Evolutionary conservation across 345 rosid species (phyloP).

Genomic region (Brassica napus): DNA sequence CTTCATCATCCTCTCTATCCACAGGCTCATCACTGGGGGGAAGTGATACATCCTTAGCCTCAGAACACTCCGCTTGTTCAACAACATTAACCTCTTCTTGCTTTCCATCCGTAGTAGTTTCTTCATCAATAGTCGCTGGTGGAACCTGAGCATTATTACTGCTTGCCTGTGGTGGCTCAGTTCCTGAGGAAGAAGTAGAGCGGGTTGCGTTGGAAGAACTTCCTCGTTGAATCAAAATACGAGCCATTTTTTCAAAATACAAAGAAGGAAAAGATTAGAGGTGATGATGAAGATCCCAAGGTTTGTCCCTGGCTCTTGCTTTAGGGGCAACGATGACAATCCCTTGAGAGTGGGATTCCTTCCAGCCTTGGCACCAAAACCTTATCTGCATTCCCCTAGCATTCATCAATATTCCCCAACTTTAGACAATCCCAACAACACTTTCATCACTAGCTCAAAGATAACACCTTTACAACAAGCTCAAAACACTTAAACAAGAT

Average conservation of each 20-base stretch:
- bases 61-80: conserved; percentile 57
- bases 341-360: conserved; percentile 83
- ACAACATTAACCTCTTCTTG: conserved; percentile 53
- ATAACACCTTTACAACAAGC: not conserved
- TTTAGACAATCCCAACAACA: conserved; percentile 46
- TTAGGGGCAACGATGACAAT: conserved; percentile 75
- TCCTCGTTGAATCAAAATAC: conserved; percentile 90
- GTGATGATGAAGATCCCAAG: conserved; percentile 36
- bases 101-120: conserved; percentile 50
- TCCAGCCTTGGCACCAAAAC: conserved; percentile 71
- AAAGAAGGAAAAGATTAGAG: conserved; percentile 34
- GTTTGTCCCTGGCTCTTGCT: conserved; percentile 88
- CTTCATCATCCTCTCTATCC: conserved; percentile 44
- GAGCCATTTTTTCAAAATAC: conserved; percentile 59
- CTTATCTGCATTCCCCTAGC: conserved; percentile 99
- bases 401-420: conserved; percentile 84
- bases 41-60: conserved; percentile 48
- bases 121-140: conserved; percentile 63
- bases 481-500: not conserved
- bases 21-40: conserved; percentile 50
- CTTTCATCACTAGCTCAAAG: not conserved
- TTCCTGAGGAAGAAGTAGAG: conserved; percentile 46
- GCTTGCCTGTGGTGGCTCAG: conserved; percentile 55
- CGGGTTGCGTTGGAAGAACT: conserved; percentile 81
- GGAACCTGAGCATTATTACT: conserved; percentile 45